phyloP scores from a whole-genome alignment of 176 grass and related monocot genomes.

The Poa pratensis region DNA sequence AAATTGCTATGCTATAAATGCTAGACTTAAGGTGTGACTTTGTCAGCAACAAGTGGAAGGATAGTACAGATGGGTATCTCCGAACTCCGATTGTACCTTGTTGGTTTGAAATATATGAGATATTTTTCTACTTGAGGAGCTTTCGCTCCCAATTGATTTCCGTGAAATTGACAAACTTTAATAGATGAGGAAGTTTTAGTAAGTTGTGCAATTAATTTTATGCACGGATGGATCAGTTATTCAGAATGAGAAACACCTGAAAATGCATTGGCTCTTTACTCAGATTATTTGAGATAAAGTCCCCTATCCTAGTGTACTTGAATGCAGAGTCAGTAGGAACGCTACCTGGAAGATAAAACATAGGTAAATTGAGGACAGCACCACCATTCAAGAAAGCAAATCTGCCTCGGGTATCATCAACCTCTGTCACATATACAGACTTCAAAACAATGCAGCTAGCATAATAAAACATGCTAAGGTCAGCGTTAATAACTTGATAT shows the following conservation, averaged over 20 bases:
- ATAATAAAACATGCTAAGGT: constrained; percentile 38
- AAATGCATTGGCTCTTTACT: constrained; percentile 8
- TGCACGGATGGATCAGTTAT: background rate
- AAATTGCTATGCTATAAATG: constrained; percentile 1
- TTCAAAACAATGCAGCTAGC: constrained; percentile 23
- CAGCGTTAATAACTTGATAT: constrained; percentile 18
- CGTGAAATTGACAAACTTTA: background rate
- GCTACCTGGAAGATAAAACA: constrained; percentile 85
- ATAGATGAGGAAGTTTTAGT: constrained; percentile 16
- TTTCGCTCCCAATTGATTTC: constrained; percentile 22
- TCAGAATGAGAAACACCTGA: constrained; percentile 18
- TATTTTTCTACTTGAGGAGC: background rate
- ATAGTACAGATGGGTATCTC: constrained; percentile 12
- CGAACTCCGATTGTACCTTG: background rate
- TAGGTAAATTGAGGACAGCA: constrained; percentile 67
- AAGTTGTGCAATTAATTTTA: constrained; percentile 21
- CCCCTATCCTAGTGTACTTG: constrained; percentile 24
- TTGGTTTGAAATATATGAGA: constrained; percentile 25
- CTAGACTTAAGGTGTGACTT: background rate
- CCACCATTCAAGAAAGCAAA: constrained; percentile 67
- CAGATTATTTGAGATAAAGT: constrained; percentile 26
- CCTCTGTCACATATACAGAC: constrained; percentile 57
- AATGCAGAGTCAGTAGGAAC: constrained; percentile 14
- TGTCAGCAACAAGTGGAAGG: constrained; percentile 17
- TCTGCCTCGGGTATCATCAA: constrained; percentile 63